phyloP scores from a whole-genome alignment of 352 stramenopile genomes.

The Globisporangium parvum region DNA sequence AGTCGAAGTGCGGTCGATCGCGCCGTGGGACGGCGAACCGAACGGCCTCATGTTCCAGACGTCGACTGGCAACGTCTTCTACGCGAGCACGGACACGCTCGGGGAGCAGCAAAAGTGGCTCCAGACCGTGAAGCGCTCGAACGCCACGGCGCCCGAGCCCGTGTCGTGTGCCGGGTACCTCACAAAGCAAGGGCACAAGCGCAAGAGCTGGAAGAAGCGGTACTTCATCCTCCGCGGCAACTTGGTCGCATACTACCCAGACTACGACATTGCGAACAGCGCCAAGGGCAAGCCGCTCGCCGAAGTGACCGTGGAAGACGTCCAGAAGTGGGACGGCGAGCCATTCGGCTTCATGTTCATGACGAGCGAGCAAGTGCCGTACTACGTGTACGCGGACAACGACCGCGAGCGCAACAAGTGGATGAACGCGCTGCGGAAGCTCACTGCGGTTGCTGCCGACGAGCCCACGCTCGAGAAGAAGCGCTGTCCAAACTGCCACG shows the following conservation, averaged over 20 bases:
- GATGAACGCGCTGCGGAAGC: slow-evolving; percentile 81
- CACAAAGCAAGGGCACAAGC: slow-evolving; percentile 87
- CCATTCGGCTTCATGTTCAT: slow-evolving; percentile 89
- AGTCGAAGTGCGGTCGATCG: slow-evolving; percentile 73
- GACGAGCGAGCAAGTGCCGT: slow-evolving; percentile 84
- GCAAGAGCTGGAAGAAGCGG: slow-evolving; percentile 89
- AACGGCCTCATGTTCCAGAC: slow-evolving; percentile 86
- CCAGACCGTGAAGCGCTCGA: slow-evolving; percentile 60
- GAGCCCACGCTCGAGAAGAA: slow-evolving; percentile 78
- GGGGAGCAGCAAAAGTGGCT: slow-evolving; percentile 85
- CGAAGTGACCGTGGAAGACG: slow-evolving; percentile 79
- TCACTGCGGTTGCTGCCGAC: slow-evolving; percentile 55
- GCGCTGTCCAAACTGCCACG: slow-evolving; percentile 76
- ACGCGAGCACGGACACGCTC: slow-evolving; percentile 66
- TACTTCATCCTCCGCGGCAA: slow-evolving; percentile 85
- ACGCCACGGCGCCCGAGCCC: slow-evolving; percentile 60
- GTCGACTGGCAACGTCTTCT: slow-evolving; percentile 79
- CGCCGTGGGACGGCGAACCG: slow-evolving; percentile 71
- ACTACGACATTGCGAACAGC: slow-evolving; percentile 85
- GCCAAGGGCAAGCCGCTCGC: slow-evolving; percentile 71
- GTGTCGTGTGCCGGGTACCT: slow-evolving; percentile 81
- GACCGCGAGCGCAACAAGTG: slow-evolving; percentile 84
- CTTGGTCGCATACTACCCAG: slow-evolving; percentile 73
- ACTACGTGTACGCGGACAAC: slow-evolving; percentile 88
- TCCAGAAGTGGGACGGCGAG: slow-evolving; percentile 82